These are phyloP conservation scores for Setaria viridis DNA, from an alignment of 202 grass and related monocot genomes.

Conservation along the genomic window DNA sequence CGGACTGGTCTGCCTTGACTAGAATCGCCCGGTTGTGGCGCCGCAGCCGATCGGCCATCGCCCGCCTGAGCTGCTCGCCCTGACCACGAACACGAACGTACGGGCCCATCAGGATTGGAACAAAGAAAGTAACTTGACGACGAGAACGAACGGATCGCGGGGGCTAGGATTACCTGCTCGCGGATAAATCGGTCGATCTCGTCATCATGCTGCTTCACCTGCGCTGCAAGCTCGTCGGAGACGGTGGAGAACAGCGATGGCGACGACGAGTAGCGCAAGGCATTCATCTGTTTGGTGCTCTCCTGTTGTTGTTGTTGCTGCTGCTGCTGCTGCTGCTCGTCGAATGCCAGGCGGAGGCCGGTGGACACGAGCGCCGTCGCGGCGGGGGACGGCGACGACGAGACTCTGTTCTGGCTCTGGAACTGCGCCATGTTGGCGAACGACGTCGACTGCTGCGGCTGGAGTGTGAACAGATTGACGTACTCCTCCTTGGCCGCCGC, in stretches of 20 bases:
- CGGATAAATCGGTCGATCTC: slow-evolving; percentile 84
- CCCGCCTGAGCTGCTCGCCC: slow-evolving; percentile 79
- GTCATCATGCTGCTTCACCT: slow-evolving; percentile 65
- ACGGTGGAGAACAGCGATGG: slow-evolving; percentile 40
- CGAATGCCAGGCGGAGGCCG: slow-evolving; percentile 77
- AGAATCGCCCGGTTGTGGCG: slow-evolving; percentile 66
- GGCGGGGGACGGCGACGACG: slow-evolving; percentile 50
- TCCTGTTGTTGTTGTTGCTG: slow-evolving; percentile 31
- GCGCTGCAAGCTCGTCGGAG: slow-evolving; percentile 64
- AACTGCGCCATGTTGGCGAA: slow-evolving; percentile 49
- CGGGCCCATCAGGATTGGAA: background rate
- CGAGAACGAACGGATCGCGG: background rate
- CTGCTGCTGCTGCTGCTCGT: slow-evolving; percentile 67
- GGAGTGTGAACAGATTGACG: slow-evolving; percentile 54
- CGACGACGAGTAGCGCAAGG: slow-evolving; percentile 43
- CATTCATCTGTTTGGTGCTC: slow-evolving; percentile 47
- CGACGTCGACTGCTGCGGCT: slow-evolving; percentile 51
- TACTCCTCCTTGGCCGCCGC: slow-evolving; percentile 40
- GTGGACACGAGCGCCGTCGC: slow-evolving; percentile 65
- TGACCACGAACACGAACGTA: slow-evolving; percentile 5
- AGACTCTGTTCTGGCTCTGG: slow-evolving; percentile 38
- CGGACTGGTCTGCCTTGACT: slow-evolving; percentile 50
- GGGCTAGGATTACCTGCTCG: slow-evolving; percentile 61
- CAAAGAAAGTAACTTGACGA: background rate
- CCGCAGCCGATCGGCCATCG: slow-evolving; percentile 67